phyloP scores from a whole-genome alignment of 1,284 basidiomycete genomes.

The Ustilago bromivora region DNA sequence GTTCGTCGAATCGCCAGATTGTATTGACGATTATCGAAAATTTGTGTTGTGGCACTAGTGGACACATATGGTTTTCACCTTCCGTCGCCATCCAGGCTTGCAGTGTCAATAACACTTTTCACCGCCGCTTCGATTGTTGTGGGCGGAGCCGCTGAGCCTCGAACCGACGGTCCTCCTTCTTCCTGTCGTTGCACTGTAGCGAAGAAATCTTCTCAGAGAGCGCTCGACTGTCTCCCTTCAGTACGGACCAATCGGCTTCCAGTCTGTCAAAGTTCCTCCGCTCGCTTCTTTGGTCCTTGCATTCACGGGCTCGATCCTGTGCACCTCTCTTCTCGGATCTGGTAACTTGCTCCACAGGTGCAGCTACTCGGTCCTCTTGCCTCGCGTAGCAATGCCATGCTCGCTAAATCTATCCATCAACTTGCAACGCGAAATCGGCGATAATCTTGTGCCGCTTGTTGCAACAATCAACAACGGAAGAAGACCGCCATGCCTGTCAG shows the following conservation, averaged over 20 bases:
- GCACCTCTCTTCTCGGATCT: not conserved
- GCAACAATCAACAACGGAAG: conserved; percentile 5
- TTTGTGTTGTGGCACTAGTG: conserved; percentile 16
- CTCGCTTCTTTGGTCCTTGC: not conserved
- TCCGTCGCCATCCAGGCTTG: conserved; percentile 17
- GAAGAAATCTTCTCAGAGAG: not conserved
- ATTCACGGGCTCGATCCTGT: not conserved
- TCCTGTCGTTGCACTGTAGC: too few relatives aligned
- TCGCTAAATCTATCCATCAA: not conserved
- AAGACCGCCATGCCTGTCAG: not conserved
- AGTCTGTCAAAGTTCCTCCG: conserved; percentile 1
- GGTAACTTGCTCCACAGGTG: not conserved
- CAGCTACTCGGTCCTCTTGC: not conserved
- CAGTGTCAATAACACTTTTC: not conserved
- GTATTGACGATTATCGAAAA: not conserved
- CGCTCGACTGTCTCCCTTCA: not conserved
- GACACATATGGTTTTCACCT: conserved; percentile 8
- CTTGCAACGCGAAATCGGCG: not conserved
- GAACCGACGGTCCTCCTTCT: conserved; percentile 13
- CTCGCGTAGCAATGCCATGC: not conserved
- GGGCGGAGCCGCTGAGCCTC: conserved; percentile 8
- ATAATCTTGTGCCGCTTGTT: not conserved
- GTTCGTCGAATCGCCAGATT: not conserved
- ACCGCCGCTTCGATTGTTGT: conserved; percentile 18
- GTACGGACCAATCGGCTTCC: conserved; percentile 5